Evolutionary conservation across 169 alveolate genomes (phyloP).

Genomic region (Perkinsus marinus): DNA sequence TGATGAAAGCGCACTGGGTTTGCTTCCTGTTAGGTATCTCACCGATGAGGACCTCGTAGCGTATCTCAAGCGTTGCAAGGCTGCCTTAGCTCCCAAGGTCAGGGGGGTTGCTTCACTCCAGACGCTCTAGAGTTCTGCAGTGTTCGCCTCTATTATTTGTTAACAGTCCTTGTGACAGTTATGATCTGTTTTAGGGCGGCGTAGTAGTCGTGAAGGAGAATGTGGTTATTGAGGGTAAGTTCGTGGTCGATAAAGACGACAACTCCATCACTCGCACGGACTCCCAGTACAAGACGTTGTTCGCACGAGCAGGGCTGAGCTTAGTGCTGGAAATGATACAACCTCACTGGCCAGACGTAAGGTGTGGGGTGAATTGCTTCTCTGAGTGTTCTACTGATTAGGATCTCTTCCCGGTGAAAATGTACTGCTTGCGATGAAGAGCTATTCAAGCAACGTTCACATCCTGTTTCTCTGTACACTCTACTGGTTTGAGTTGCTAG

Average conservation of each 20-base stretch:
- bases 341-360: not conserved
- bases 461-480: not conserved
- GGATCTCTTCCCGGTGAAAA: not conserved
- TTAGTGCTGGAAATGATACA: not conserved
- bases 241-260: not conserved
- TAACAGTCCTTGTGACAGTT: not conserved
- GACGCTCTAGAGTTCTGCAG: not conserved
- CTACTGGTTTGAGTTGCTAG: too few species aligned
- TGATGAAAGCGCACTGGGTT: not conserved
- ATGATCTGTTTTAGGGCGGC: not conserved
- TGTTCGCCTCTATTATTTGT: not conserved
- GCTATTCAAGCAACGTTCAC: not conserved
- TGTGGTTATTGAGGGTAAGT: not conserved
- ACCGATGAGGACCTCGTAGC: not conserved
- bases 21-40: not conserved
- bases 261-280: not conserved
- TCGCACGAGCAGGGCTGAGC: not conserved
- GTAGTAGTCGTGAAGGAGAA: not conserved
- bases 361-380: not conserved
- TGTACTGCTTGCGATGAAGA: not conserved
- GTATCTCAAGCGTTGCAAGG: not conserved
- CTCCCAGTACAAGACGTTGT: not conserved
- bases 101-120: not conserved
- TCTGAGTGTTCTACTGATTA: not conserved
- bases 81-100: not conserved